Evolutionary conservation across 257 asterid species (phyloP).

Genomic region (Solanum sitiens): DNA sequence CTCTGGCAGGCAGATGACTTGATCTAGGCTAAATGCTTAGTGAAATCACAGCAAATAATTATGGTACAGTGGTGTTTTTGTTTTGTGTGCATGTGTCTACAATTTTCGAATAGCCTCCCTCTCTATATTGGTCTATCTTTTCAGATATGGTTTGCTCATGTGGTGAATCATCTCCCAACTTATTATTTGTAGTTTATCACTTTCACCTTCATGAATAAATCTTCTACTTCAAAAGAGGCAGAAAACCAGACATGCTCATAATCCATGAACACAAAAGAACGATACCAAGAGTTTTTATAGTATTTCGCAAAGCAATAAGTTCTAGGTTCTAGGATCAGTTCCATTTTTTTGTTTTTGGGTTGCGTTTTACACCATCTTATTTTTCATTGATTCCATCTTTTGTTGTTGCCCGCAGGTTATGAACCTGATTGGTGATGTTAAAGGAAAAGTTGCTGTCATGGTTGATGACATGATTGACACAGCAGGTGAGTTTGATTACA

Average conservation of each 20-base stretch:
- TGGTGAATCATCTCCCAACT: not conserved
- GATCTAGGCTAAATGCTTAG: not conserved
- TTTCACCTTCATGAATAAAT: not conserved
- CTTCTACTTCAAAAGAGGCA: not conserved
- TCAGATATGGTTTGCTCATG: not conserved
- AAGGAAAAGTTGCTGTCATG: constrained; percentile 93
- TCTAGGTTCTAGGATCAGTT: not conserved
- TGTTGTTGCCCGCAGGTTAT: constrained; percentile 44
- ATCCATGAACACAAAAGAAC: not conserved
- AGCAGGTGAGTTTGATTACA: constrained; percentile 44
- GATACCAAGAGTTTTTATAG: not conserved
- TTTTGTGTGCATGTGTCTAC: not conserved
- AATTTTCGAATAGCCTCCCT: not conserved
- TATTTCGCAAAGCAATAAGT: not conserved
- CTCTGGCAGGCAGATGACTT: not conserved
- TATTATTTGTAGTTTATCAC: not conserved
- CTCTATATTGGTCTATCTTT: not conserved
- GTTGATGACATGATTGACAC: constrained; percentile 97
- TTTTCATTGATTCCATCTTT: not conserved
- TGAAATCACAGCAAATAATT: not conserved
- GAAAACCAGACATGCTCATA: not conserved
- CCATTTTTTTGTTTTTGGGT: not conserved
- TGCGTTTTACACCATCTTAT: not conserved
- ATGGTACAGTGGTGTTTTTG: not conserved
- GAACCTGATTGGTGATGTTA: constrained; percentile 91